These are phyloP conservation scores for Colletotrichum theobromicola DNA, from an alignment of 2,329 filamentous ascomycete species.

Conservation along the genomic window DNA sequence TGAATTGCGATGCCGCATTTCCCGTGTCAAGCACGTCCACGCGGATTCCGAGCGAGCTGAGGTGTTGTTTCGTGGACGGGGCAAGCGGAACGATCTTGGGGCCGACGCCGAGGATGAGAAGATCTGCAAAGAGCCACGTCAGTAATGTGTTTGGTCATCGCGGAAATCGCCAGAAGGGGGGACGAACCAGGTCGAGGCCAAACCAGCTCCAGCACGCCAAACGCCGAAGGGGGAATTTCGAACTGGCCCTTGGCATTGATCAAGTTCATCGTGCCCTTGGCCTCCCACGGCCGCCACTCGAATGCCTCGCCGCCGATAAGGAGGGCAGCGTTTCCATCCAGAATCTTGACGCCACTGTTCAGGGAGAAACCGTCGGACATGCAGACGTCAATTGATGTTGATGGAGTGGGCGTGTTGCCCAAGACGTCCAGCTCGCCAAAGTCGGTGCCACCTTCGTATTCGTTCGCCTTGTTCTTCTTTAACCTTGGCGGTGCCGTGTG, in stretches of 20 bases:
- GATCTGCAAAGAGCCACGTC: conserved; percentile 57
- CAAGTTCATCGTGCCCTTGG: conserved; percentile 49
- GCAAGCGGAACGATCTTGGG: conserved; percentile 77
- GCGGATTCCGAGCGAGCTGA: conserved; percentile 81
- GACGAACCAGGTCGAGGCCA: conserved; percentile 87
- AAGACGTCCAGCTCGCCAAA: conserved; percentile 82
- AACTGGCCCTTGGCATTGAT: conserved; percentile 82
- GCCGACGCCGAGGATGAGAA: conserved; percentile 89
- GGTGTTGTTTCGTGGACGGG: conserved; percentile 72
- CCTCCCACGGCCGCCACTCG: conserved; percentile 82
- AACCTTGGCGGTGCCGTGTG: neutral
- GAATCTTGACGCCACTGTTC: conserved; percentile 78
- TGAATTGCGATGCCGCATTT: conserved; percentile 94
- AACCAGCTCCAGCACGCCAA: conserved; percentile 77
- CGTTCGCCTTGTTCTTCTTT: neutral
- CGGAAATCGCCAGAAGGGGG: neutral
- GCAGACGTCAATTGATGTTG: conserved; percentile 85
- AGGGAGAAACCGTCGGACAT: conserved; percentile 84
- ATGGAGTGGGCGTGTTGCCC: conserved; percentile 74
- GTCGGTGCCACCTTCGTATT: conserved; percentile 53
- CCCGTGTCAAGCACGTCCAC: conserved; percentile 90
- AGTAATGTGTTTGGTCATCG: neutral
- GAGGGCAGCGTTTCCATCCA: conserved; percentile 73
- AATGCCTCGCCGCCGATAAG: conserved; percentile 89
- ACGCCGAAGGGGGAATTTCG: conserved; percentile 73